phyloP scores from a whole-genome alignment of 768 basidiomycete genomes.

The Suillus placidus region DNA sequence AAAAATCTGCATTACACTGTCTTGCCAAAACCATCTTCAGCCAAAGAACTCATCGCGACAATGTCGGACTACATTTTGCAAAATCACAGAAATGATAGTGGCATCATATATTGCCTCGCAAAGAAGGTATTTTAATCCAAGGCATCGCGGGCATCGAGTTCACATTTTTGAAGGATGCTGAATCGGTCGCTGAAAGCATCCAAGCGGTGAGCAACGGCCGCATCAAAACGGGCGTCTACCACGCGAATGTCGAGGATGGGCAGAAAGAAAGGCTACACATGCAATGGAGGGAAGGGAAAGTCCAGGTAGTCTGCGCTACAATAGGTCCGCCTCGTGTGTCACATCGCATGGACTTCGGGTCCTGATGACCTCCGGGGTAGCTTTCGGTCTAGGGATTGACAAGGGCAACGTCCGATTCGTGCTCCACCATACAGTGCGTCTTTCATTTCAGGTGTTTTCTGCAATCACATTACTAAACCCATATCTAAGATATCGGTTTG shows the following conservation, averaged over 20 bases:
- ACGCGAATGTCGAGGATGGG: slow-evolving; percentile 66
- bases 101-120: slow-evolving; percentile 88
- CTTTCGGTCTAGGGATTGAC: slow-evolving; percentile 89
- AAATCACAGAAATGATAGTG: slow-evolving; percentile 68
- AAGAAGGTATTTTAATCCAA: slow-evolving; percentile 55
- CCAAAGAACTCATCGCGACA: slow-evolving; percentile 50
- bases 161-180: slow-evolving; percentile 62
- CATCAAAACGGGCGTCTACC: slow-evolving; percentile 83
- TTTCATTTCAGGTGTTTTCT: neutral
- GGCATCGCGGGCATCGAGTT: neutral
- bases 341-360: neutral
- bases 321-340: slow-evolving; percentile 52
- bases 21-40: slow-evolving; percentile 66
- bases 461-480: slow-evolving; percentile 4
- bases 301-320: slow-evolving; percentile 91
- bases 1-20: slow-evolving; percentile 87
- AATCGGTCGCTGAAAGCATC: slow-evolving; percentile 70
- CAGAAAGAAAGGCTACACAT: slow-evolving; percentile 76
- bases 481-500: slow-evolving; percentile 47
- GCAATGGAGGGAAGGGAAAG: slow-evolving; percentile 72
- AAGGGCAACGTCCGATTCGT: slow-evolving; percentile 90
- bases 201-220: slow-evolving; percentile 52
- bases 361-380: slow-evolving; percentile 36
- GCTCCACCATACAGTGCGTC: slow-evolving; percentile 82
- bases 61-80: slow-evolving; percentile 77